These are phyloP conservation scores for Amphibolis antarctica DNA, from an alignment of 106 monocot species.

Conservation along the genomic window DNA sequence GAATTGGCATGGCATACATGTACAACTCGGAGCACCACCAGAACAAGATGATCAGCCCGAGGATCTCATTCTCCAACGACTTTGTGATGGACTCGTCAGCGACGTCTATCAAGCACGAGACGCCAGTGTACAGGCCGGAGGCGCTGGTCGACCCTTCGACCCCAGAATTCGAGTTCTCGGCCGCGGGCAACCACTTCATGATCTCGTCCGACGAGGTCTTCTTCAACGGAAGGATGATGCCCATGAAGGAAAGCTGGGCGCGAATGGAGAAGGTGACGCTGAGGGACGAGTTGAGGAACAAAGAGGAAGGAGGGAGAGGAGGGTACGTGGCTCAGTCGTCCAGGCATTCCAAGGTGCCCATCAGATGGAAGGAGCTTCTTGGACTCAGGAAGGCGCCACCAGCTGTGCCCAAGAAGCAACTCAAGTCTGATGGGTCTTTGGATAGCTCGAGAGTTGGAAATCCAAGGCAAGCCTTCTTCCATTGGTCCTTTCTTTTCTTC, in stretches of 20 bases:
- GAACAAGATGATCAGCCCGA: conserved; percentile 6
- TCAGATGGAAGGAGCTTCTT: conserved; percentile 18
- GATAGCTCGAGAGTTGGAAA: not conserved
- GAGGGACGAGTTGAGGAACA: conserved; percentile 5
- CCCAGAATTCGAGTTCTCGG: conserved; percentile 13
- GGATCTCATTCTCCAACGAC: conserved; percentile 18
- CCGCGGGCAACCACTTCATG: conserved; percentile 3
- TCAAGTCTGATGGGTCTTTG: not conserved
- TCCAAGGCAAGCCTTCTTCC: not conserved
- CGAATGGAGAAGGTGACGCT: conserved; percentile 10
- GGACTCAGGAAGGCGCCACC: conserved; percentile 9
- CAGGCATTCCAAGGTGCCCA: not conserved
- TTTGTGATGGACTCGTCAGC: conserved; percentile 6
- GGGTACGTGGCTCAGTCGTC: not conserved
- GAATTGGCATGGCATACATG: conserved; percentile 4
- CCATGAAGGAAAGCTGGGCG: not conserved
- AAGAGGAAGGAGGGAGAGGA: conserved; percentile 2
- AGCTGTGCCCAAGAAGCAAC: not conserved
- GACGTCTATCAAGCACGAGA: not conserved
- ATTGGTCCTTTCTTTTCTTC: not conserved
- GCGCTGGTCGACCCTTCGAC: conserved; percentile 2
- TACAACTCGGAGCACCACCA: conserved; percentile 7
- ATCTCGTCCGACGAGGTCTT: conserved; percentile 14
- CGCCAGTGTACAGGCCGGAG: not conserved
- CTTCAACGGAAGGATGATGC: conserved; percentile 15